Evolutionary conservation across 2,329 filamentous ascomycete genomes (phyloP).

Genomic region (Tolypocladium paradoxum): DNA sequence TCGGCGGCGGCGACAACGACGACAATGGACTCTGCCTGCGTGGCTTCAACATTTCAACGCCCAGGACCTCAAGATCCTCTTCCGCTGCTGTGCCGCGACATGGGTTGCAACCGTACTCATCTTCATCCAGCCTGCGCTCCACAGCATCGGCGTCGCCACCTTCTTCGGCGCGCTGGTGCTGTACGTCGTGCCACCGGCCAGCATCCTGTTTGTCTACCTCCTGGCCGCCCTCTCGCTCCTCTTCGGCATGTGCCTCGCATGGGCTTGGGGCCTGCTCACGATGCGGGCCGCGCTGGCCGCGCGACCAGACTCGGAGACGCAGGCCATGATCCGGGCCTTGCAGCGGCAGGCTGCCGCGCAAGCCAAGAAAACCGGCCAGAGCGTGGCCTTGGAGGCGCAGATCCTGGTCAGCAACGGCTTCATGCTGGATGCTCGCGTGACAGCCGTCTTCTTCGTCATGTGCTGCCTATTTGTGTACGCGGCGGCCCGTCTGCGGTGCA

Average conservation of each 20-base stretch:
- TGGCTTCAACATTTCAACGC: slow-evolving; percentile 31
- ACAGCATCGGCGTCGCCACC: slow-evolving; percentile 28
- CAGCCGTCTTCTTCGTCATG: slow-evolving; percentile 25
- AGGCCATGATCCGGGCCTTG: slow-evolving; percentile 21
- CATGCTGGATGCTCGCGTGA: slow-evolving; percentile 36
- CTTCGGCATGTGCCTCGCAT: slow-evolving; percentile 34
- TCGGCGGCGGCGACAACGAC: neutral
- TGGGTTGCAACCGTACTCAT: slow-evolving; percentile 35
- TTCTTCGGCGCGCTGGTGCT: slow-evolving; percentile 32
- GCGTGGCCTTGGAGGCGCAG: slow-evolving; percentile 17
- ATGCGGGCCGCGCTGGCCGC: slow-evolving; percentile 37
- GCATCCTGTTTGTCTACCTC: slow-evolving; percentile 34
- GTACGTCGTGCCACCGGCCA: slow-evolving; percentile 32
- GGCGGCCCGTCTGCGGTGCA: slow-evolving; percentile 29
- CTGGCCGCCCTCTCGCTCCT: slow-evolving; percentile 30
- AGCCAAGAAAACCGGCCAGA: slow-evolving; percentile 15
- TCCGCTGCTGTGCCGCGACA: slow-evolving; percentile 33
- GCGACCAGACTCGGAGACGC: slow-evolving; percentile 26
- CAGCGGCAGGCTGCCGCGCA: slow-evolving; percentile 22
- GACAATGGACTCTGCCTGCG: neutral
- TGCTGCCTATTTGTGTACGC: slow-evolving; percentile 33
- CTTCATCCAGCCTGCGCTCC: slow-evolving; percentile 32
- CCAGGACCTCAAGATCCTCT: slow-evolving; percentile 32
- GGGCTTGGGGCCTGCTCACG: slow-evolving; percentile 37
- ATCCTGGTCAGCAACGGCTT: slow-evolving; percentile 30